phyloP scores from a whole-genome alignment of 331 rosid species.

The Pyracantha coccinea region DNA sequence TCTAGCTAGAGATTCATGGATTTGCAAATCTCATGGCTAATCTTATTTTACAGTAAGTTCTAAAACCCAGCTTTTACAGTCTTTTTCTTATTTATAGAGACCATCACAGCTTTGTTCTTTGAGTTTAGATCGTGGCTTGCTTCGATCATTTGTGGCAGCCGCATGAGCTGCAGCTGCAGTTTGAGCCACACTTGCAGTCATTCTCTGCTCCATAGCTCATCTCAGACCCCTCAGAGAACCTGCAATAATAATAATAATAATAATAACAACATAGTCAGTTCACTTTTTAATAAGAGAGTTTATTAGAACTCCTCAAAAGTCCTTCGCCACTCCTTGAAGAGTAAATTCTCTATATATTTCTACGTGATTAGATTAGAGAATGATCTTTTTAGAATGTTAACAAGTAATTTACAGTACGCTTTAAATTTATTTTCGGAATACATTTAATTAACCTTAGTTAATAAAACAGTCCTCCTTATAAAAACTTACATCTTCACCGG shows the following conservation, averaged over 20 bases:
- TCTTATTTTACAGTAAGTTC: neutral
- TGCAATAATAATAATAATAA: neutral
- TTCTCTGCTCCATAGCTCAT: constrained; percentile 30
- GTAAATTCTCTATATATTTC: neutral
- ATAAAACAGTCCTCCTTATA: too few species aligned
- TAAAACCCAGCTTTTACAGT: neutral
- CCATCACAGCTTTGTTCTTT: neutral
- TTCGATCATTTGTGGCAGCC: constrained; percentile 24
- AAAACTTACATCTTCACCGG: constrained; percentile 21
- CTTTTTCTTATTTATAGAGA: constrained; percentile 1
- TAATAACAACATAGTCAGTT: too few species aligned
- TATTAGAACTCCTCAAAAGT: neutral
- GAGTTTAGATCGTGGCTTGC: neutral
- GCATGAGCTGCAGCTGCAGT: constrained; percentile 39
- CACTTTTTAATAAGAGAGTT: neutral
- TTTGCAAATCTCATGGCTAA: neutral
- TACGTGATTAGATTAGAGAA: too few species aligned
- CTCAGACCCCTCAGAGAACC: constrained; percentile 19
- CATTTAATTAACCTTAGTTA: neutral
- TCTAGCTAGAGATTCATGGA: neutral
- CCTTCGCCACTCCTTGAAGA: neutral
- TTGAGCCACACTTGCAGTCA: constrained; percentile 44
- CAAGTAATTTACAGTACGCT: too few species aligned
- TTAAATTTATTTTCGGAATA: too few species aligned
- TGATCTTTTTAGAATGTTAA: too few species aligned